Evolutionary conservation across 208 protist species (phyloP), one percentile per base, ranked within the genome.

Genomic region (Zelonia costaricensis): DNA sequence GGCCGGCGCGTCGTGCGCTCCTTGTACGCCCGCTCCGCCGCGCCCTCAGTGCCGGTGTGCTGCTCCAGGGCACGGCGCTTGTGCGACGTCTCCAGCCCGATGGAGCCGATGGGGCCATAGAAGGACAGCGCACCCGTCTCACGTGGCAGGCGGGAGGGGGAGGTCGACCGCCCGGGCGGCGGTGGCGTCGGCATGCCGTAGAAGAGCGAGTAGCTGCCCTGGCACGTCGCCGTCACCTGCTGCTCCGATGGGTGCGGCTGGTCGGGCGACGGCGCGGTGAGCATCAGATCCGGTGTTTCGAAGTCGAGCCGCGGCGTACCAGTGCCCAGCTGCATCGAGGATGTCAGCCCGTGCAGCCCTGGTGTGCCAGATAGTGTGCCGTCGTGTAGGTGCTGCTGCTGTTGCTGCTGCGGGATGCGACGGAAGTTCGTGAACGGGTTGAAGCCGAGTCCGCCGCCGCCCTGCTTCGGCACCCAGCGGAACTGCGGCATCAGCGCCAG

Each of bases 51-150:
- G 27, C 69, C 75, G 35, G 27, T 61, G 10, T 54, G 27, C n/a
- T 28, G 27, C 54, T 81, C 75, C 30, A 75, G 20, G 45, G 39
- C 27, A 4, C 51, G 61, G 4, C 75, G 69, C 51, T 54, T 66
- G 28, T 53, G 58, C 0, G 63, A 81, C 0, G 75, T 52, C 43
- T 76, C 59, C 25, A 78, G 46, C 16, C 75, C 75, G 1, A 81
- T 23, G 13, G 31, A 28, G 64, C 75, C 75, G 44, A 81, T 74
- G 20, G 75, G 75, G 2, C 75, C 75, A 40, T 77, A 81, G 47
- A 81, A 81, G 42, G 69, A 65, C 30, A 59, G 20, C 9, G 1
- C 9, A 0, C 16, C 8, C 43, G 42, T n/a, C 22, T 55, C 36
- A 16, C 25, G 8, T 30, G 39, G 48, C 22, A 23, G 16, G 15